Evolutionary conservation across 1,139 yeast species (phyloP).

Genomic region (Saccharomyces hybrid): DNA sequence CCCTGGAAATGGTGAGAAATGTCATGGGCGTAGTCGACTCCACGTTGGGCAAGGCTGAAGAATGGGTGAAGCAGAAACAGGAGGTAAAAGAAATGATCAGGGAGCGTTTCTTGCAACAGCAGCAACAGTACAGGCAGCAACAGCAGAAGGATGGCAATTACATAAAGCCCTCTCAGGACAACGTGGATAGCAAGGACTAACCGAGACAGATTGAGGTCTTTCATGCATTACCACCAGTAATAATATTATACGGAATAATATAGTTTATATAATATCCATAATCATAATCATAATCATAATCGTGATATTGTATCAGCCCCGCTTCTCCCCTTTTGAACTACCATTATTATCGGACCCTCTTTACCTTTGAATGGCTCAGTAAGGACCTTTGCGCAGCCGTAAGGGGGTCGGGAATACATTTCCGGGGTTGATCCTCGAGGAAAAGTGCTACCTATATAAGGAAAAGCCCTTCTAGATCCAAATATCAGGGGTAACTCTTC

Average conservation of each 20-base stretch:
- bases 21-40: constrained; percentile 79
- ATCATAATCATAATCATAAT: background rate
- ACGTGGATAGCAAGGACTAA: background rate
- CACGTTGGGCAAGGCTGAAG: constrained; percentile 74
- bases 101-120: constrained; percentile 21
- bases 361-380: background rate
- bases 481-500: background rate
- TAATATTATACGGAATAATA: constrained; percentile 1
- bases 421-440: constrained; percentile 1
- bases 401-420: constrained; percentile 1
- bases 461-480: background rate
- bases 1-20: constrained; percentile 77
- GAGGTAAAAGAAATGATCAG: constrained; percentile 28
- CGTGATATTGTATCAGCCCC: background rate
- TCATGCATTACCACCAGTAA: background rate
- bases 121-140: constrained; percentile 4
- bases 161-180: background rate
- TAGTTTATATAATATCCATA: background rate
- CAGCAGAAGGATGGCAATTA: background rate
- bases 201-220: background rate
- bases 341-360: background rate
- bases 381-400: constrained; percentile 1
- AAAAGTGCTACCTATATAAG: background rate
- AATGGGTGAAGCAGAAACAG: constrained; percentile 57
- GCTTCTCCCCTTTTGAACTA: background rate